A percentile compares a stretch with the other conserved stretches of the same genome.
Conservation (phyloP, 345 rosid genomes). For the Eucalyptus sp. region DNA sequence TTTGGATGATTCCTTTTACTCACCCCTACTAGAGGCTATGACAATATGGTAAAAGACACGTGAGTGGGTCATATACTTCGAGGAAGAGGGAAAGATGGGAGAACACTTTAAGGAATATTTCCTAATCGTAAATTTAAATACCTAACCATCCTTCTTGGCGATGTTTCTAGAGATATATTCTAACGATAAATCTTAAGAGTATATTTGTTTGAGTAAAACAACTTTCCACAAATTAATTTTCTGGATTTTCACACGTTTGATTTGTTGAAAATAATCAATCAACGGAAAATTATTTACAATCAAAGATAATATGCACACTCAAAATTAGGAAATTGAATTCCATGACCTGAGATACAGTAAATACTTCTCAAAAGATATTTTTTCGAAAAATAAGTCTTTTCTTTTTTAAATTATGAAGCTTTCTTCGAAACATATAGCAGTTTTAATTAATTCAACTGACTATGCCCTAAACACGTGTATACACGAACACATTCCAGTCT, state of each 20-base stretch:
- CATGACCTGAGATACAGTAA: rapidly evolving
- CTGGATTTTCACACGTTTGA: background rate
- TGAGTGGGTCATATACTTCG: background rate
- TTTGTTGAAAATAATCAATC: background rate
- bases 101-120: background rate
- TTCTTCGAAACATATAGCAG: too few relatives aligned
- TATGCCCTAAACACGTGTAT: background rate
- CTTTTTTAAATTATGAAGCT: too few relatives aligned
- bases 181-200: background rate
- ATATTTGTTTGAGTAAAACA: too few relatives aligned
- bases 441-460: background rate
- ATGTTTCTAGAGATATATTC: background rate
- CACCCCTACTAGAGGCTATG: background rate
- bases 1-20: too few relatives aligned
- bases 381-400: too few relatives aligned
- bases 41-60: background rate
- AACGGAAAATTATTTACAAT: too few relatives aligned
- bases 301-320: background rate
- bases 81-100: background rate
- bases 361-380: background rate
- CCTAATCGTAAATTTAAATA: background rate
- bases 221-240: too few relatives aligned
- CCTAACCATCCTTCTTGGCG: rapidly evolving
- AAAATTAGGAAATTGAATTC: background rate
- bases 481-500: background rate